phyloP scores from a whole-genome alignment of 352 stramenopile species.

The Phytopythium helicoides region DNA sequence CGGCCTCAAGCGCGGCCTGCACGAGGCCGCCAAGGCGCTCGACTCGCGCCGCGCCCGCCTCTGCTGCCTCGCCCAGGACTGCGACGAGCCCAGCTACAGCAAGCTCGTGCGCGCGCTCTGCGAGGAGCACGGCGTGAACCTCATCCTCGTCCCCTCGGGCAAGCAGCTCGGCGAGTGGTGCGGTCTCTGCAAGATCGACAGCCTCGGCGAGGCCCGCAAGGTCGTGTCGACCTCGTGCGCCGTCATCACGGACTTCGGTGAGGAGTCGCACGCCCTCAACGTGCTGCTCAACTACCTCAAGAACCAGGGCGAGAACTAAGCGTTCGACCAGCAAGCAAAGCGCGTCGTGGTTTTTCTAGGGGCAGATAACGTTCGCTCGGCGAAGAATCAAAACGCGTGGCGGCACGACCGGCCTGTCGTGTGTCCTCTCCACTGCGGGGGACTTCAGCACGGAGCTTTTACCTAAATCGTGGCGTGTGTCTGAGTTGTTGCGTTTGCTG shows the following conservation, averaged over 20 bases:
- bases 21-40: conserved; percentile 99
- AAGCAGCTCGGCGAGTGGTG: conserved; percentile 99
- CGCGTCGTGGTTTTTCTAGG: conserved; percentile 1
- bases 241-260: conserved; percentile 99
- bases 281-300: conserved; percentile 99
- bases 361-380: not conserved
- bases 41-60: conserved; percentile 97
- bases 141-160: conserved; percentile 91
- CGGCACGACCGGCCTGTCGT: not conserved
- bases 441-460: conserved; percentile 50
- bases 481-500: not conserved
- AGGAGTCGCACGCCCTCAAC: conserved; percentile 97
- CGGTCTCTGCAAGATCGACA: conserved; percentile 99
- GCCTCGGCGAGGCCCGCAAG: conserved; percentile 97
- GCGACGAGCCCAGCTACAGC: conserved; percentile 99
- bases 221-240: conserved; percentile 97
- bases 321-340: conserved; percentile 1
- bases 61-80: conserved; percentile 99
- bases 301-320: conserved; percentile 91
- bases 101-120: conserved; percentile 98
- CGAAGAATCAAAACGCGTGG: not conserved
- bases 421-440: conserved; percentile 5
- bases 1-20: conserved; percentile 98
- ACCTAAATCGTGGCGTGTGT: not conserved
- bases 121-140: conserved; percentile 92